Base-by-base conservation (phyloP, 176 grass and related monocot genomes). In the Oryza longistaminata region DNA sequence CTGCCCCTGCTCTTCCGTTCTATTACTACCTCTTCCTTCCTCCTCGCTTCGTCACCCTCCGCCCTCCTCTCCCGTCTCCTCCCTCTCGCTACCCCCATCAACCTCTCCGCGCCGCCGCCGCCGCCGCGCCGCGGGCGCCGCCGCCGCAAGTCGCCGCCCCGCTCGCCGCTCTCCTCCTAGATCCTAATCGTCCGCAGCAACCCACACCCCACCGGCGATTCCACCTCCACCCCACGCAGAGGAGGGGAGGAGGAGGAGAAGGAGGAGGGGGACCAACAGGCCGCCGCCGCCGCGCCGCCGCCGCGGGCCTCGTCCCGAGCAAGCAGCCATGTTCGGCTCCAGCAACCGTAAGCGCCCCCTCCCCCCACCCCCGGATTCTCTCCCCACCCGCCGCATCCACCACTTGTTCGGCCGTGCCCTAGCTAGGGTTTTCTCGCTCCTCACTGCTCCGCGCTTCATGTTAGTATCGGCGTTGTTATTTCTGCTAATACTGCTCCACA, bases 281-380 rank as follows among this genome's bases (percentile, higher is more conserved):
- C 61, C 22, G 40, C 70, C 53, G 16, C 71, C 58, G 3, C 53
- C 22, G 25, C 11, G 16, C 42, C 64, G 35, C 35, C 39, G 39
- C 39, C 39, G 39, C 39, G 39, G 14, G 4, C 11, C 1, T 33
- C 31, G 2, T 34, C 46, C n/a, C 45, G 16, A 58, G 72, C 42
- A 24, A 61, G 81, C 62, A 77, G 83, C 83, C 83, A 92, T 92
- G 90, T 92, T 92, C 75, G 90, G 90, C 70, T 83, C 87, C n/a
- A 89, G 34, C 64, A 92, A 76, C 52, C 84, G 90, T 92, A 89
- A 82, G 86, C 55, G 3, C 11, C 64, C 33, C 34, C 3, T 2
- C 34, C 0, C 34, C 44, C 31, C 1, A 1, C 2, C 31, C 43
- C 16, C 22, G 19, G 19, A 22, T 62, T 58, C 53, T 58, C 53